These are phyloP conservation scores for Fusarium sp. DNA, from an alignment of 2,329 filamentous ascomycete species.

Conservation along the genomic window DNA sequence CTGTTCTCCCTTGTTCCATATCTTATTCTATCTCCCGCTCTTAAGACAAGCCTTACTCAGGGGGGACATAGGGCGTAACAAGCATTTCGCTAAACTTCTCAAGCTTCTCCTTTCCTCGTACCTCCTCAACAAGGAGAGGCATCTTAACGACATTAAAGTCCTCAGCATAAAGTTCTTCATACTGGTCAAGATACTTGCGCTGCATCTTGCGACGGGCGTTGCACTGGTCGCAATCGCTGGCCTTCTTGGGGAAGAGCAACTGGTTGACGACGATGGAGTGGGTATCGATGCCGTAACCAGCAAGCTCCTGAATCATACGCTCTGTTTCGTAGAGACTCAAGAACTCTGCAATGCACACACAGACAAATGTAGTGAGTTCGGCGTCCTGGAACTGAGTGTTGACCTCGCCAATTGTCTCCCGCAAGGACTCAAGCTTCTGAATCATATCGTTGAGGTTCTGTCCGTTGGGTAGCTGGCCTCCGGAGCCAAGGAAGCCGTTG, in stretches of 20 bases:
- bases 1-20: constrained; percentile 8
- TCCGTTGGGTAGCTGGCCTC: constrained; percentile 83
- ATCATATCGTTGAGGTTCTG: constrained; percentile 92
- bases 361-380: constrained; percentile 95
- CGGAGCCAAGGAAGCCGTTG: constrained; percentile 88
- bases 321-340: constrained; percentile 97
- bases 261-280: constrained; percentile 99
- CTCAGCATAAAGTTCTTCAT: constrained; percentile 97
- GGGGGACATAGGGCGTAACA: constrained; percentile 79
- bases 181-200: constrained; percentile 98
- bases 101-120: constrained; percentile 92
- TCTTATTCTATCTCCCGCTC: constrained; percentile 3
- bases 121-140: constrained; percentile 95
- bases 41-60: constrained; percentile 52
- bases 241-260: constrained; percentile 88
- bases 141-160: constrained; percentile 97
- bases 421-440: constrained; percentile 92
- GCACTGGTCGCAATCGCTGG: constrained; percentile 92
- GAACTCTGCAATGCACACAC: constrained; percentile 98
- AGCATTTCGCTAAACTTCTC: constrained; percentile 92
- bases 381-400: constrained; percentile 99
- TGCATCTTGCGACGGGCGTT: constrained; percentile 97
- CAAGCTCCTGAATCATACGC: constrained; percentile 98
- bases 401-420: constrained; percentile 93
- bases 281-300: constrained; percentile 93